Evolutionary conservation across 148 eudicot species (phyloP).

Genomic region (Cornus florida): DNA sequence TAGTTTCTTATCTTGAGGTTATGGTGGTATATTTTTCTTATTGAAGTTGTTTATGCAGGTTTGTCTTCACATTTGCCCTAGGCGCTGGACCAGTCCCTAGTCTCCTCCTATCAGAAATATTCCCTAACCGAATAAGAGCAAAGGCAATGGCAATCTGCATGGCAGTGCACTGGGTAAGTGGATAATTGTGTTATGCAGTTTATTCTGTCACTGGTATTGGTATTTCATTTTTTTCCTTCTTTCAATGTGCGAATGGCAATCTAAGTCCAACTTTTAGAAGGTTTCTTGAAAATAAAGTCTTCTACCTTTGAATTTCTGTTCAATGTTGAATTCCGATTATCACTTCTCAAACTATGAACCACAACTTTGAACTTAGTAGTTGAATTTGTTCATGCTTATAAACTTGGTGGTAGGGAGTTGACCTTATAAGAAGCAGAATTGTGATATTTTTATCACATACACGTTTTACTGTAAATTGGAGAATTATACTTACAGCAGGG

Average conservation of each 20-base stretch:
- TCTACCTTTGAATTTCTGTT: too few species aligned
- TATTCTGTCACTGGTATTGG: neutral
- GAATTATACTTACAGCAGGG: neutral
- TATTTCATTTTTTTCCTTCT: neutral
- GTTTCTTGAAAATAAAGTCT: neutral
- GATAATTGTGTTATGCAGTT: conserved; percentile 40
- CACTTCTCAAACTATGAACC: too few species aligned
- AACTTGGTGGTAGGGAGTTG: neutral
- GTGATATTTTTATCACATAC: neutral
- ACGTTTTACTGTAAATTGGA: neutral
- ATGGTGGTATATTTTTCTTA: neutral
- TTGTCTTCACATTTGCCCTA: conserved; percentile 68
- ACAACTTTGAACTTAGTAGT: neutral
- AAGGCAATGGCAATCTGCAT: conserved; percentile 89
- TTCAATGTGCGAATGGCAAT: neutral
- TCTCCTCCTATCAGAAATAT: conserved; percentile 80
- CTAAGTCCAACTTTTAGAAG: neutral
- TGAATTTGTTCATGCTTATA: neutral
- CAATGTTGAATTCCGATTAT: too few species aligned
- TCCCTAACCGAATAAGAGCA: conserved; percentile 77
- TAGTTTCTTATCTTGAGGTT: neutral
- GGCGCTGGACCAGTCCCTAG: conserved; percentile 94
- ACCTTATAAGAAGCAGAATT: neutral
- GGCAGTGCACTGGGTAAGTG: conserved; percentile 96
- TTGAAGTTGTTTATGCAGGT: conserved; percentile 38